Evolutionary conservation across 495 filamentous ascomycete species (phyloP).

Genomic region (Lasiosphaeriaceae sp.): DNA sequence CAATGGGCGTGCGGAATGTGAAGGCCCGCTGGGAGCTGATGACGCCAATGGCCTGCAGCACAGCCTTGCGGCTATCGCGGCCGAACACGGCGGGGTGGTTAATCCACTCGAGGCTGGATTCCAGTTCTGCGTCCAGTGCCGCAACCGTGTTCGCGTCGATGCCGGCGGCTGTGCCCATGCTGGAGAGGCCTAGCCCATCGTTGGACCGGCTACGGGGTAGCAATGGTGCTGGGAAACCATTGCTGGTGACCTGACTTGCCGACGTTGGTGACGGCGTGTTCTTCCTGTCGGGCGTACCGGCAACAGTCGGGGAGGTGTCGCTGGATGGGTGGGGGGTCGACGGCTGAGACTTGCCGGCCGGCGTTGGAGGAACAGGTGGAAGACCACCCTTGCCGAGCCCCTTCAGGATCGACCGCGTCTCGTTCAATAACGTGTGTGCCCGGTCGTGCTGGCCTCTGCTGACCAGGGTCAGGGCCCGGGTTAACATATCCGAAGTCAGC

Average conservation of each 20-base stretch:
- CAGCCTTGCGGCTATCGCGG: conserved; percentile 92
- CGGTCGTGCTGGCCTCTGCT: conserved; percentile 90
- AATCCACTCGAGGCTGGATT: conserved; percentile 97
- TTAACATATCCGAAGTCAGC: conserved; percentile 97
- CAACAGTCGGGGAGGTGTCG: conserved; percentile 41
- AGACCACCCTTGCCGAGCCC: conserved; percentile 93
- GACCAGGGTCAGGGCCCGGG: conserved; percentile 84
- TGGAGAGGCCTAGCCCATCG: conserved; percentile 44
- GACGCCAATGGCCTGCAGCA: conserved; percentile 93
- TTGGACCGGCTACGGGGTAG: conserved; percentile 38
- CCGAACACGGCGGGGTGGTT: conserved; percentile 93
- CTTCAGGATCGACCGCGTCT: conserved; percentile 93
- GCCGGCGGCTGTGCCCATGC: conserved; percentile 63
- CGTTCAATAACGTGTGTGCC: conserved; percentile 82
- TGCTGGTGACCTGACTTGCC: conserved; percentile 40
- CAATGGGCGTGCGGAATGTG: conserved; percentile 84
- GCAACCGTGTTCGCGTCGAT: conserved; percentile 75
- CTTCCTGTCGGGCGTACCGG: conserved; percentile 46
- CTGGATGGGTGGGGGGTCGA: conserved; percentile 44
- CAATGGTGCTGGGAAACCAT: conserved; percentile 21
- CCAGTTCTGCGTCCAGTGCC: conserved; percentile 87
- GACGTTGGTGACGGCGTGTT: conserved; percentile 47
- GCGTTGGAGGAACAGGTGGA: conserved; percentile 64
- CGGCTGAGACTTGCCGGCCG: conserved; percentile 40
- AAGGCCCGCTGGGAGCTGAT: conserved; percentile 92